These are phyloP conservation scores for Amanita subjunquillea DNA, from an alignment of 768 basidiomycete genomes.

Conservation along the genomic window DNA sequence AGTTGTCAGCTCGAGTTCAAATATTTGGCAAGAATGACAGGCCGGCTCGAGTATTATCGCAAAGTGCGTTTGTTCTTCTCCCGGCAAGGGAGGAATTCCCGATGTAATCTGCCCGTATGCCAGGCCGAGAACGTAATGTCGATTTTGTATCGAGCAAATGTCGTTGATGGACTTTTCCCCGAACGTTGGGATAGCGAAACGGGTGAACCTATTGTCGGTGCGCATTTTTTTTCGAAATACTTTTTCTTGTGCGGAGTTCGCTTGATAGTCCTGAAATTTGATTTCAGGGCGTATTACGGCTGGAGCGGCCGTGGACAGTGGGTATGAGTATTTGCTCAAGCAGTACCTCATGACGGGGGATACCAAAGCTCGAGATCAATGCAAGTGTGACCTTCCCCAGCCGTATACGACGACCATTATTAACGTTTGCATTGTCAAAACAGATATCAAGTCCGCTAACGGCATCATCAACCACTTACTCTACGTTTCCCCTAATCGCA, in stretches of 20 bases:
- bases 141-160: constrained; percentile 21
- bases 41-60: constrained; percentile 40
- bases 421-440: background rate
- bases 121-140: constrained; percentile 28
- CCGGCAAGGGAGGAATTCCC: background rate
- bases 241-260: background rate
- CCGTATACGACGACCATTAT: background rate
- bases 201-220: constrained; percentile 17
- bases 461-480: constrained; percentile 49
- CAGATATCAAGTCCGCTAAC: constrained; percentile 41
- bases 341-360: constrained; percentile 50
- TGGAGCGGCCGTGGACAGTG: constrained; percentile 52
- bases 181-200: constrained; percentile 18
- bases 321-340: constrained; percentile 61
- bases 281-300: constrained; percentile 30
- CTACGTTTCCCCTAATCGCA: constrained; percentile 43
- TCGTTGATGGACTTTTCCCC: constrained; percentile 24
- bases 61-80: constrained; percentile 11
- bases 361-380: constrained; percentile 35
- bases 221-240: constrained; percentile 1
- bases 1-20: constrained; percentile 71
- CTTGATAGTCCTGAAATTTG: constrained; percentile 9
- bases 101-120: background rate
- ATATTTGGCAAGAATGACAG: constrained; percentile 60
- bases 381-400: constrained; percentile 21